Percentiles rank a stretch among this genome's conserved stretches.
Conservation (phyloP, 306 rosid genomes). For the Vigna mungo region DNA sequence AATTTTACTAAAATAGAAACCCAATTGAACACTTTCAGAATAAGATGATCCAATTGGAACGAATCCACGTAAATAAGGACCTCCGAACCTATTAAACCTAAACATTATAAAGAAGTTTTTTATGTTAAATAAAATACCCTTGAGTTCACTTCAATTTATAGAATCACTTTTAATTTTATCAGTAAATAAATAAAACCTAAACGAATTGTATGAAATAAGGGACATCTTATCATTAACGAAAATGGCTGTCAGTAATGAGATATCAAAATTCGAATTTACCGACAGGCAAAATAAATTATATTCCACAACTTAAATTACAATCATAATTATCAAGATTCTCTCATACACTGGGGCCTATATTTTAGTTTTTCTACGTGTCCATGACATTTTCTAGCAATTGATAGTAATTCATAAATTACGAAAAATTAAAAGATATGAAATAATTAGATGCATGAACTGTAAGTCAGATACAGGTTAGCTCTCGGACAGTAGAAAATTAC, state of each 20-base stretch:
- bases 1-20: too few species aligned
- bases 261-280: neutral
- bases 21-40: too few species aligned
- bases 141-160: too few species aligned
- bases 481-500: conserved; percentile 73
- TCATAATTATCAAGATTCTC: conserved; percentile 29
- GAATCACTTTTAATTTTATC: too few species aligned
- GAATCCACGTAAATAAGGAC: too few species aligned
- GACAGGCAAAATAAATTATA: neutral
- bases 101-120: too few species aligned
- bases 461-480: conserved; percentile 57
- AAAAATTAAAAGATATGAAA: conserved; percentile 1
- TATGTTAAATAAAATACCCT: too few species aligned
- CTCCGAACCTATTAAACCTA: too few species aligned
- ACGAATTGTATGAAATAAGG: too few species aligned
- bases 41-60: too few species aligned
- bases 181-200: too few species aligned
- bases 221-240: neutral
- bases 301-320: conserved; percentile 51
- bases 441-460: conserved; percentile 31
- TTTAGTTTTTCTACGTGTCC: conserved; percentile 37
- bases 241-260: neutral
- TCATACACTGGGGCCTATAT: conserved; percentile 28
- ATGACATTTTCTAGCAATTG: conserved; percentile 21
- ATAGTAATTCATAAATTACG: conserved; percentile 2